phyloP scores from a whole-genome alignment of 164 flowering plant genomes.

The Annona cherimola region DNA sequence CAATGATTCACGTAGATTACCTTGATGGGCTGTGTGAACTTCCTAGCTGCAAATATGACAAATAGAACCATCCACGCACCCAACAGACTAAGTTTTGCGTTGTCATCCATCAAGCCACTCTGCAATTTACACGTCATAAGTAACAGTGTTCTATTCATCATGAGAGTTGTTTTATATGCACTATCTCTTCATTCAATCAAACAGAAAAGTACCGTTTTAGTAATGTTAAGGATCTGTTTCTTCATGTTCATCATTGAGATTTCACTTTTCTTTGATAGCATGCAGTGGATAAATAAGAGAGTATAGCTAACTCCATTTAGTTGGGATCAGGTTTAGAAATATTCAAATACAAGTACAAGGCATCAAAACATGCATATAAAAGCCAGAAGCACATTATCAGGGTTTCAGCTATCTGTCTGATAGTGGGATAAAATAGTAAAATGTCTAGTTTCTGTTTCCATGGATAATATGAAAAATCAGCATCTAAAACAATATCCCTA shows the following conservation, averaged over 20 bases:
- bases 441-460: too few species aligned
- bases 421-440: too few species aligned
- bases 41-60: slow-evolving; percentile 75
- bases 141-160: background rate
- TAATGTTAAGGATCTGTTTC: background rate
- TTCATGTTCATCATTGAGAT: background rate
- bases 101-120: slow-evolving; percentile 77
- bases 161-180: too few species aligned
- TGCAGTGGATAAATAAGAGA: background rate
- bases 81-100: slow-evolving; percentile 50
- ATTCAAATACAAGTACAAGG: too few species aligned
- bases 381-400: too few species aligned
- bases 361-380: too few species aligned
- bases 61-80: slow-evolving; percentile 86
- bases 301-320: background rate
- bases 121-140: slow-evolving; percentile 23
- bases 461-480: too few species aligned
- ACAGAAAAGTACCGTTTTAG: too few species aligned
- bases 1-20: slow-evolving; percentile 24
- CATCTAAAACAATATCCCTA: too few species aligned
- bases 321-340: background rate
- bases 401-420: too few species aligned
- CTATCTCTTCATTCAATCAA: too few species aligned
- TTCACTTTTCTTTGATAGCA: background rate
- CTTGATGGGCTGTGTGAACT: slow-evolving; percentile 93